Conservation (phyloP, 2,329 filamentous ascomycete species). For the Scytalidium sp. region DNA sequence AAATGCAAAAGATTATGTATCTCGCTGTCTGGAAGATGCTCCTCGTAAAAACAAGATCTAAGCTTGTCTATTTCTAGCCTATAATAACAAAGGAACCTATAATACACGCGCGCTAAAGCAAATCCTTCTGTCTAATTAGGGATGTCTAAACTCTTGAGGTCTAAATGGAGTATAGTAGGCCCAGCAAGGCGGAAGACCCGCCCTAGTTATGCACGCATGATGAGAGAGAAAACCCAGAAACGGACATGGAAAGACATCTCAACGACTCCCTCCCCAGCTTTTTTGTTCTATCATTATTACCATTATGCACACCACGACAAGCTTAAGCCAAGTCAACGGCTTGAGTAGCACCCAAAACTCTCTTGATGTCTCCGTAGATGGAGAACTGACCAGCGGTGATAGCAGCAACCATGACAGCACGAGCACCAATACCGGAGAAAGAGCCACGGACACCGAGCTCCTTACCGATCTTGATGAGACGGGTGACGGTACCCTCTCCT, state of each 20-base stretch:
- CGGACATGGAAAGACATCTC: constrained; percentile 7
- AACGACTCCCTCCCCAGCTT: constrained; percentile 6
- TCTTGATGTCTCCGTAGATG: constrained; percentile 79
- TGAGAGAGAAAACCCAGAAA: constrained; percentile 5
- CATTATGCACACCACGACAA: constrained; percentile 12
- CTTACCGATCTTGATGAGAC: constrained; percentile 83
- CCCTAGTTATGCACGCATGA: constrained; percentile 20
- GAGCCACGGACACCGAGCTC: constrained; percentile 79
- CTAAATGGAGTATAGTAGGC: neutral
- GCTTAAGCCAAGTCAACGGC: constrained; percentile 66
- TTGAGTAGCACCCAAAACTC: constrained; percentile 66
- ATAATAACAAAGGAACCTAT: constrained; percentile 15
- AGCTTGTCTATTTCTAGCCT: neutral
- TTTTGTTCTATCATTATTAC: constrained; percentile 7
- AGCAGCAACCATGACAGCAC: constrained; percentile 65
- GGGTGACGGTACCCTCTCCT: constrained; percentile 77
- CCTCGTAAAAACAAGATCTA: constrained; percentile 8
- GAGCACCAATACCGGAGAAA: constrained; percentile 78
- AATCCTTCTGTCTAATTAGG: constrained; percentile 2
- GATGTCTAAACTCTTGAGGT: constrained; percentile 22
- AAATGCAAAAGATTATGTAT: too few relatives aligned
- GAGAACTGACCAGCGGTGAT: constrained; percentile 80
- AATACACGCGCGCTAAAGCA: constrained; percentile 16
- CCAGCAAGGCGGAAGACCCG: constrained; percentile 13
- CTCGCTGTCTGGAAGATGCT: neutral